These are phyloP conservation scores for Phytophthora tentaculata DNA, from an alignment of 352 stramenopile genomes.

Conservation along the genomic window DNA sequence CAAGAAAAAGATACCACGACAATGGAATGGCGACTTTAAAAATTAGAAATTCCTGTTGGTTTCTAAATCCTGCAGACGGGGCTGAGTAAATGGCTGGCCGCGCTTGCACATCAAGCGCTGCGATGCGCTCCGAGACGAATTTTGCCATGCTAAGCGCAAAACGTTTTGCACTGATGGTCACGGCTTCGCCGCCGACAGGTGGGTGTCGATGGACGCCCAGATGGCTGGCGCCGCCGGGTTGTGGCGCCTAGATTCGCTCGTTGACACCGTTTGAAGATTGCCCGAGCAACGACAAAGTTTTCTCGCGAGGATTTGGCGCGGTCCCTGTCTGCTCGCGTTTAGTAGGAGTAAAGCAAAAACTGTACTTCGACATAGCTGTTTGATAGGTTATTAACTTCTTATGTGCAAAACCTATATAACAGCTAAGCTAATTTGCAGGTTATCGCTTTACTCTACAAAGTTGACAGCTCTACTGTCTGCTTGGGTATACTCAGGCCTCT, in stretches of 20 bases:
- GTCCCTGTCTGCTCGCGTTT: slow-evolving; percentile 21
- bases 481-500: too few relatives aligned
- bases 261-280: slow-evolving; percentile 28
- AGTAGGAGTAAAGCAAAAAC: too few relatives aligned
- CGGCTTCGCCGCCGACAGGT: slow-evolving; percentile 20
- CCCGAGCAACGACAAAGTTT: slow-evolving; percentile 24
- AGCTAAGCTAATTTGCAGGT: too few relatives aligned
- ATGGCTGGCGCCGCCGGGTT: slow-evolving; percentile 20
- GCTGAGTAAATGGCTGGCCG: slow-evolving; percentile 19
- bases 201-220: slow-evolving; percentile 6
- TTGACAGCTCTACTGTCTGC: too few relatives aligned
- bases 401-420: too few relatives aligned
- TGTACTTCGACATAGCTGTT: too few relatives aligned
- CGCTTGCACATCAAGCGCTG: slow-evolving; percentile 14
- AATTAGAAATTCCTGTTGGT: slow-evolving; percentile 14
- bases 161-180: slow-evolving; percentile 6
- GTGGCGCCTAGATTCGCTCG: slow-evolving; percentile 20
- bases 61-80: slow-evolving; percentile 19
- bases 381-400: too few relatives aligned
- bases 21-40: too few relatives aligned
- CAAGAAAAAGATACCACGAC: too few relatives aligned
- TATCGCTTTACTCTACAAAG: too few relatives aligned
- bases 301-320: slow-evolving; percentile 13
- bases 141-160: slow-evolving; percentile 11
- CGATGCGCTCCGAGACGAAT: slow-evolving; percentile 12